These are phyloP conservation scores for Seiridium cupressi DNA, from an alignment of 2,329 filamentous ascomycete genomes.

Conservation along the genomic window DNA sequence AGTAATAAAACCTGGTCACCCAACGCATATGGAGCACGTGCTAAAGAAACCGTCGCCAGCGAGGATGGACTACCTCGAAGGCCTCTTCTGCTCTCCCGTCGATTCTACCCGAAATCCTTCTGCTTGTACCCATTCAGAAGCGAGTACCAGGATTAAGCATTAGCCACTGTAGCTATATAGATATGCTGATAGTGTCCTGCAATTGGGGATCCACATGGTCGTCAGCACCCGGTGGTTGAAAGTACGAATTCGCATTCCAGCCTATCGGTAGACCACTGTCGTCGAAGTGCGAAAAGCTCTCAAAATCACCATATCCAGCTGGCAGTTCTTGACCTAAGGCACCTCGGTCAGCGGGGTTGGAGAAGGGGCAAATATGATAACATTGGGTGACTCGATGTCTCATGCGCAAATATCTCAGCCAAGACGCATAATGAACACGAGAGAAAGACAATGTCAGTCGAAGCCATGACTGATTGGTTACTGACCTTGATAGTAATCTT, in stretches of 20 bases:
- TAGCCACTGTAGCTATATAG: slow-evolving; percentile 32
- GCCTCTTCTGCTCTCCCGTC: slow-evolving; percentile 11
- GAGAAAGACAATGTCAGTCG: background rate
- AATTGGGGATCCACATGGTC: slow-evolving; percentile 18
- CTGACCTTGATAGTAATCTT: slow-evolving; percentile 19
- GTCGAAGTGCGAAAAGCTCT: slow-evolving; percentile 34
- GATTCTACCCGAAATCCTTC: background rate
- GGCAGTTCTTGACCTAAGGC: slow-evolving; percentile 13
- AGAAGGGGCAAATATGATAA: background rate
- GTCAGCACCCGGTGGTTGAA: slow-evolving; percentile 14
- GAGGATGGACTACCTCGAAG: background rate
- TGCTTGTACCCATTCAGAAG: background rate
- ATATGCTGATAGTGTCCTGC: slow-evolving; percentile 26
- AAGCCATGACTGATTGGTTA: background rate
- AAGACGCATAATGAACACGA: background rate
- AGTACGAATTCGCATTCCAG: slow-evolving; percentile 20
- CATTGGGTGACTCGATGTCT: too few relatives aligned
- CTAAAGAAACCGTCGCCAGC: background rate
- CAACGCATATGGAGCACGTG: background rate
- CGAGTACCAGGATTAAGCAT: background rate
- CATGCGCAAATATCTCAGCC: too few relatives aligned
- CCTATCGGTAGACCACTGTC: background rate
- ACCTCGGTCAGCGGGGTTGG: slow-evolving; percentile 3
- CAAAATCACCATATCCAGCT: slow-evolving; percentile 30
- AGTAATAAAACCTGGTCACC: background rate